Conservation (phyloP, 2,329 filamentous ascomycete genomes). For the Falciphora oryzae region DNA sequence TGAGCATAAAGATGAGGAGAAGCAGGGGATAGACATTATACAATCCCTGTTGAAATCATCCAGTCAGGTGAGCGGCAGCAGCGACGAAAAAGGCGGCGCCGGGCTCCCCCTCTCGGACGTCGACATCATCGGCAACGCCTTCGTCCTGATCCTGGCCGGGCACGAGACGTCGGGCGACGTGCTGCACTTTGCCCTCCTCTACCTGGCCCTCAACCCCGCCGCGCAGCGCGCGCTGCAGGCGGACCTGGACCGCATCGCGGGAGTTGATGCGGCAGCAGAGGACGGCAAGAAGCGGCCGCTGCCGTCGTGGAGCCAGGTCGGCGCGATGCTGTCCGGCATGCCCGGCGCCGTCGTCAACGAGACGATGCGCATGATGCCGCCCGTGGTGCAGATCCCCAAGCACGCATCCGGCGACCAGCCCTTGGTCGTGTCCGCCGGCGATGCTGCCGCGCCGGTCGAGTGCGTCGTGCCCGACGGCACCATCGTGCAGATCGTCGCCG, state of each 20-base stretch:
- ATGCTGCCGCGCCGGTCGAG: conserved; percentile 38
- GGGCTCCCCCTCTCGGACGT: conserved; percentile 41
- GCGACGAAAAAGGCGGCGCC: conserved; percentile 21
- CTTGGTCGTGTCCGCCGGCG: conserved; percentile 37
- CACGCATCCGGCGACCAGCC: conserved; percentile 47
- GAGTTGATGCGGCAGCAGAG: conserved; percentile 28
- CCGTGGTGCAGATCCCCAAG: conserved; percentile 69
- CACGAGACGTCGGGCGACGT: conserved; percentile 77
- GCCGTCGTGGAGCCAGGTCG: conserved; percentile 28
- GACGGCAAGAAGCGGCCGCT: neutral
- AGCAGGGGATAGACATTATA: conserved; percentile 36
- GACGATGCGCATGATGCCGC: conserved; percentile 65
- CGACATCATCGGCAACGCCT: conserved; percentile 69
- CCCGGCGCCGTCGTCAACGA: conserved; percentile 73
- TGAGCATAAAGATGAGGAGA: conserved; percentile 31
- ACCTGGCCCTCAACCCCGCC: conserved; percentile 59
- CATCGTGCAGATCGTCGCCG: conserved; percentile 49
- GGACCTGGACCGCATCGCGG: conserved; percentile 63
- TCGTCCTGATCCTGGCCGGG: conserved; percentile 64
- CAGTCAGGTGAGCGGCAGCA: conserved; percentile 7
- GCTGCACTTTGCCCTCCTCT: conserved; percentile 64
- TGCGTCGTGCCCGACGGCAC: conserved; percentile 52
- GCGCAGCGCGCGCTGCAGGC: conserved; percentile 61
- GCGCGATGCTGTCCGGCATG: conserved; percentile 61
- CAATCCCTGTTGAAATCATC: conserved; percentile 39